Percentiles rank a stretch among this genome's conserved stretches.
phyloP scores from a whole-genome alignment of 2,329 filamentous ascomycete species.

The Monosporascus ibericus region DNA sequence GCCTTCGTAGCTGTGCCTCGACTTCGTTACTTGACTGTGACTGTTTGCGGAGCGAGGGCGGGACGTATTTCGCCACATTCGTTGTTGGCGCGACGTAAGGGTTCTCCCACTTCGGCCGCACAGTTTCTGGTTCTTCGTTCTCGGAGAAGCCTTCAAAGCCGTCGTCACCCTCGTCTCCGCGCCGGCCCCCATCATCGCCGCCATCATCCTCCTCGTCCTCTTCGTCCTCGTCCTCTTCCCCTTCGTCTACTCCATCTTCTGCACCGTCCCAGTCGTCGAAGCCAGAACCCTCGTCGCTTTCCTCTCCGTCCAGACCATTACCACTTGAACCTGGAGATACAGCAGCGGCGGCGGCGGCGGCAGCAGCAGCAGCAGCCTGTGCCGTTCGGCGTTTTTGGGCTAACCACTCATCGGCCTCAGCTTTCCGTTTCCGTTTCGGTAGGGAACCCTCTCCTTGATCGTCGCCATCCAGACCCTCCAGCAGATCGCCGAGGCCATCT shows the following conservation, averaged over 20 bases:
- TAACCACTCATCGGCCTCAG: conserved; percentile 55
- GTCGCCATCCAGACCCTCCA: conserved; percentile 61
- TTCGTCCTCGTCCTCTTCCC: conserved; percentile 24
- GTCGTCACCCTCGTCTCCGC: conserved; percentile 23
- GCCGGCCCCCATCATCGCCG: conserved; percentile 28
- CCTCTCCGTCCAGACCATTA: neutral
- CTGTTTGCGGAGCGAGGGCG: conserved; percentile 70
- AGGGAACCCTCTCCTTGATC: conserved; percentile 38
- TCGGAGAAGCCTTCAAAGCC: conserved; percentile 35
- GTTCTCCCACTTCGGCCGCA: conserved; percentile 64
- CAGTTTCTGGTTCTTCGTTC: conserved; percentile 25
- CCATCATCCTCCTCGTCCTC: conserved; percentile 16
- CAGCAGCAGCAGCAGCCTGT: conserved; percentile 10
- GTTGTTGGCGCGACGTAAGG: conserved; percentile 73
- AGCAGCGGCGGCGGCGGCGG: conserved; percentile 3
- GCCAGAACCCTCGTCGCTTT: conserved; percentile 14
- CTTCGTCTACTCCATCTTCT: conserved; percentile 18
- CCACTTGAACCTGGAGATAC: too few species aligned
- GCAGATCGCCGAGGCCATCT: conserved; percentile 74
- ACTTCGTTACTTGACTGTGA: conserved; percentile 60
- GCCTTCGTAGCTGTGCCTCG: conserved; percentile 64
- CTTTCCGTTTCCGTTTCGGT: conserved; percentile 57
- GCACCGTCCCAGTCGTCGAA: conserved; percentile 10
- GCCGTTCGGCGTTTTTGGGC: conserved; percentile 50
- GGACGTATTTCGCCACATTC: conserved; percentile 70